These are phyloP conservation scores for Globisporangium splendens DNA, from an alignment of 352 stramenopile genomes.

Conservation along the genomic window DNA sequence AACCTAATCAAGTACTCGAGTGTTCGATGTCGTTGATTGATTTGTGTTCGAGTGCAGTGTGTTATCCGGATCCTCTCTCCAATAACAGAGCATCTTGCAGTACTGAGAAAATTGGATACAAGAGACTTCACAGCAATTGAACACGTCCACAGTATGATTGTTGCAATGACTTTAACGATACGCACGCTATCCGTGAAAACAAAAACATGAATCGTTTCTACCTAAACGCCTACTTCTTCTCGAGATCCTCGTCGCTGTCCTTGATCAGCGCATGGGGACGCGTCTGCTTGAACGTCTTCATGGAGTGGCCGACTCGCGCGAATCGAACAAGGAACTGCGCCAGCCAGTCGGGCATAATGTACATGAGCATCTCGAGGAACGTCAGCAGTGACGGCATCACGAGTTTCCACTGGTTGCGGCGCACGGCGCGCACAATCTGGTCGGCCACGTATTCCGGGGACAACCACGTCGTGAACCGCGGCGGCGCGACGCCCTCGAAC, in stretches of 20 bases:
- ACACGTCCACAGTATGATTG: too few relatives aligned
- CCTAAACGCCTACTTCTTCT: background rate
- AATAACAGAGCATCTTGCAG: too few relatives aligned
- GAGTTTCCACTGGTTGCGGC: constrained; percentile 41
- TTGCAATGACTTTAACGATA: too few relatives aligned
- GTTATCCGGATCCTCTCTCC: too few relatives aligned
- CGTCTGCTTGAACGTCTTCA: constrained; percentile 51
- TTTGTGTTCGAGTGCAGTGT: too few relatives aligned
- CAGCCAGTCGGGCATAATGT: constrained; percentile 36
- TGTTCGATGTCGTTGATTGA: too few relatives aligned
- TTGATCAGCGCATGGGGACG: constrained; percentile 31
- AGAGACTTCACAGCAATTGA: too few relatives aligned
- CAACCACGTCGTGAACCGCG: constrained; percentile 35
- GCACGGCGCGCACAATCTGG: constrained; percentile 42
- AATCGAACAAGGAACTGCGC: constrained; percentile 34
- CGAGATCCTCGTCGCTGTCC: constrained; percentile 2
- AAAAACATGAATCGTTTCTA: background rate
- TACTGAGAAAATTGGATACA: too few relatives aligned
- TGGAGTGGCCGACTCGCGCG: constrained; percentile 32
- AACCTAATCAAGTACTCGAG: too few relatives aligned
- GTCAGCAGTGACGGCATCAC: constrained; percentile 29
- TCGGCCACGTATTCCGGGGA: constrained; percentile 42
- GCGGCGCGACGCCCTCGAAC: constrained; percentile 50
- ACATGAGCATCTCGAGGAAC: constrained; percentile 29
- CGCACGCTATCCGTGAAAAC: background rate